Evolutionary conservation across 1,284 basidiomycete genomes (phyloP), one percentile per base, ranked within the genome.

Genomic region (Cerioporus squamosus): DNA sequence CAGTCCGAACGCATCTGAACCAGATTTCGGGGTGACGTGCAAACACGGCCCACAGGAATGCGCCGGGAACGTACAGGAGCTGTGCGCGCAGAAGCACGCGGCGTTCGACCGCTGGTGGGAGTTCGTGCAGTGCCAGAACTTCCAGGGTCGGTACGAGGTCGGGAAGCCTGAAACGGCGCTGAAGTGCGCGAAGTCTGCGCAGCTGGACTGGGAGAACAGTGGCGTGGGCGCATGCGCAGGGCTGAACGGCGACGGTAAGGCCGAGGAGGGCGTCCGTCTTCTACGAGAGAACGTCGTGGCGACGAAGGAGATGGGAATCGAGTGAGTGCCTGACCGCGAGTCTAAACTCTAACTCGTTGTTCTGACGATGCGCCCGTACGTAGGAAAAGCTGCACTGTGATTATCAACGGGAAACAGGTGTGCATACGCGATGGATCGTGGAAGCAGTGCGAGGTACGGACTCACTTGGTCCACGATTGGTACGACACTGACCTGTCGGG

Each of bases 41-140:
- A 82, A 81, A 79, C 93, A 96, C 71, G 93, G 93, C 20, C 75
- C 77, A 17, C 74, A 81, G 46, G 94, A 96, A 75, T 95, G 93
- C 67, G 86, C 86, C n/a, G 94, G 92, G 51, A 93, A 95, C 75
- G 83, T 93, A 17, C 90, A 95, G 63, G 87, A 95, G 70, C 80
- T 96, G 23, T 96, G 94, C 70, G 86, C 86, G 14, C 77, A 79
- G 59, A 84, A 85, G 70, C 79, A 90, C 65, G 77, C 83, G 12
- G 72, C 77, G 20, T 68, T 73, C 29, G 62, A 73, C n/a, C 74
- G 75, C 26, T 89, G 91, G 89, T 91, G 92, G 90, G 74, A 82
- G 62, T 88, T 89, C 70, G 74, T 88, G 59, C 83, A 84, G 61
- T 95, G 93, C 74, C 85, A 90, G 72, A 93, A 95, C 72, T 88